Evolutionary conservation across 768 basidiomycete genomes (phyloP).

Genomic region (Trametes villosa): DNA sequence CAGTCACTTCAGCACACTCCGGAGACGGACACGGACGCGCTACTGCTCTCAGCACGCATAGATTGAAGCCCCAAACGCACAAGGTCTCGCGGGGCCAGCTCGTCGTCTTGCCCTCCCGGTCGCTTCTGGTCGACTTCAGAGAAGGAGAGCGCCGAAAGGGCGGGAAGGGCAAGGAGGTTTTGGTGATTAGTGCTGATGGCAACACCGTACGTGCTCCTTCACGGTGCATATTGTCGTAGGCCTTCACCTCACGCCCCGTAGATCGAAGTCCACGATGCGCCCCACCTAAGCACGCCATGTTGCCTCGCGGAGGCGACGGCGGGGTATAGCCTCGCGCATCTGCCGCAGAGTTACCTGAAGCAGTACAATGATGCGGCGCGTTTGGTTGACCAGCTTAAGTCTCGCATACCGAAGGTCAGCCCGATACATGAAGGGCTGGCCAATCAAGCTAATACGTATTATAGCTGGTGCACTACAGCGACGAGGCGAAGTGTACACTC

Average conservation of each 20-base stretch:
- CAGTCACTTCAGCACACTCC: neutral
- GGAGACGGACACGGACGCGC: neutral
- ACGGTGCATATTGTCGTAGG: neutral
- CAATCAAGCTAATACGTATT: neutral
- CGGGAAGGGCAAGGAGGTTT: constrained; percentile 49
- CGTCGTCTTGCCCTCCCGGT: constrained; percentile 52
- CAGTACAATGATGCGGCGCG: constrained; percentile 51
- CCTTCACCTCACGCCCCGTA: constrained; percentile 23
- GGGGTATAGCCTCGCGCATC: constrained; percentile 37
- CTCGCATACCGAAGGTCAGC: constrained; percentile 55
- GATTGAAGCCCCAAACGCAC: constrained; percentile 41
- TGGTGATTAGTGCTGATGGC: constrained; percentile 48
- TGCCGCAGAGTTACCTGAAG: constrained; percentile 49
- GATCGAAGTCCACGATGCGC: constrained; percentile 52
- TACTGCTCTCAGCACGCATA: constrained; percentile 37
- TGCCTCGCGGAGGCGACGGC: constrained; percentile 49
- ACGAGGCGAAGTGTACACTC: constrained; percentile 47
- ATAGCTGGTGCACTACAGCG: constrained; percentile 49
- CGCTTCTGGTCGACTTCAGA: constrained; percentile 60
- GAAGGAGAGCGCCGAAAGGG: constrained; percentile 54
- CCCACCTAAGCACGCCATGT: constrained; percentile 54
- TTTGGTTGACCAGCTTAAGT: constrained; percentile 53
- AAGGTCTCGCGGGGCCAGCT: constrained; percentile 53
- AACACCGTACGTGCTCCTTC: constrained; percentile 34
- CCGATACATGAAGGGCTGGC: neutral